A percentile compares a stretch with the other conserved stretches of the same genome.
phyloP scores from a whole-genome alignment of 352 stramenopile genomes.

The Globisporangium paddicum region DNA sequence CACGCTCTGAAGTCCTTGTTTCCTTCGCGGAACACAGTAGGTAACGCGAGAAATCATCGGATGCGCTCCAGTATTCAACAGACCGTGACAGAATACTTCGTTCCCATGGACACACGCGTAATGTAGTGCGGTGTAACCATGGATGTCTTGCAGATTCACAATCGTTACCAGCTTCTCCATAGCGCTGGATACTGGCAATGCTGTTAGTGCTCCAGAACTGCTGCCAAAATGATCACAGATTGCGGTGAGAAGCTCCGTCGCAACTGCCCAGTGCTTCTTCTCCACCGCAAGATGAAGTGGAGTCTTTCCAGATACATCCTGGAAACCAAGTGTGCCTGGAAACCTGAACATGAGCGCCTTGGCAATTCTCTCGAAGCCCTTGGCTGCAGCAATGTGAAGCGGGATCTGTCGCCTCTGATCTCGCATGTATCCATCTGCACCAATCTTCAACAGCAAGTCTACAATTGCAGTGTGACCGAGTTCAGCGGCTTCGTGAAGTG shows the following conservation, averaged over 20 bases:
- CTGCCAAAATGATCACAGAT: constrained; percentile 5
- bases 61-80: constrained; percentile 28
- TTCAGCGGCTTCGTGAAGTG: constrained; percentile 55
- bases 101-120: constrained; percentile 42
- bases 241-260: constrained; percentile 22
- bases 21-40: constrained; percentile 14
- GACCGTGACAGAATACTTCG: constrained; percentile 20
- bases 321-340: constrained; percentile 22
- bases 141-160: constrained; percentile 30
- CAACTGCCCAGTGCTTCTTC: constrained; percentile 27
- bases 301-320: constrained; percentile 39
- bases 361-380: constrained; percentile 43
- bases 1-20: constrained; percentile 21
- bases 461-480: constrained; percentile 53
- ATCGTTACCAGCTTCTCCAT: neutral
- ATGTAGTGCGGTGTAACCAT: constrained; percentile 53
- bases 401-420: constrained; percentile 41
- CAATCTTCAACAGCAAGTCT: constrained; percentile 54
- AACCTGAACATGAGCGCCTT: constrained; percentile 44
- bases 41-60: constrained; percentile 19
- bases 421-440: constrained; percentile 42
- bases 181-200: neutral
- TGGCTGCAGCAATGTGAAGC: constrained; percentile 41
- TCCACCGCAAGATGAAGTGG: constrained; percentile 45
- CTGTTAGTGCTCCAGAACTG: constrained; percentile 1